phyloP scores from a whole-genome alignment of 768 basidiomycete genomes.

The Agrocybe chaxingu region DNA sequence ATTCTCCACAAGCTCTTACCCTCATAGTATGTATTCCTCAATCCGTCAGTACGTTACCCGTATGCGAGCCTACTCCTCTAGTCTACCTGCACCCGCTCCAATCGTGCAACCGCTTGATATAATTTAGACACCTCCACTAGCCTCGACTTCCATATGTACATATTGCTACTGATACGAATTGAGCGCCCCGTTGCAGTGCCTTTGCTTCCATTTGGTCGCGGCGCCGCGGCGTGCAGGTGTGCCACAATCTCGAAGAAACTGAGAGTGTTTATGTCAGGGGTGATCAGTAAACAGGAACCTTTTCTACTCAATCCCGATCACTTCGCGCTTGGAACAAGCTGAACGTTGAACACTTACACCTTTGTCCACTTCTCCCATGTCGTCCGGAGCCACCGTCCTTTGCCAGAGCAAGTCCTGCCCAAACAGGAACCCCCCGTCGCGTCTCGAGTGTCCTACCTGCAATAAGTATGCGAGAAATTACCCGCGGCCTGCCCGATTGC shows the following conservation, averaged over 20 bases:
- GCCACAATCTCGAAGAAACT: neutral
- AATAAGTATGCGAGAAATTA: slow-evolving; percentile 60
- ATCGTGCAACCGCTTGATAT: too few relatives aligned
- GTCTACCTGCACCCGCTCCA: neutral
- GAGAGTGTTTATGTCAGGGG: slow-evolving; percentile 10
- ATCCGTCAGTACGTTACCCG: neutral
- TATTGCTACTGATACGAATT: neutral
- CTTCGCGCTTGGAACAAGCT: neutral
- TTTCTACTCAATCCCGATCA: slow-evolving; percentile 2
- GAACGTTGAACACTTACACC: neutral
- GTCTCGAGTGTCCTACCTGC: slow-evolving; percentile 91
- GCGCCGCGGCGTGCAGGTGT: too few relatives aligned
- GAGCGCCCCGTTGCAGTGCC: neutral
- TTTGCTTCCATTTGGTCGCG: too few relatives aligned
- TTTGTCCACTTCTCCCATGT: slow-evolving; percentile 11
- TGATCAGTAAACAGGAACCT: slow-evolving; percentile 12
- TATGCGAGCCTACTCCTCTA: neutral
- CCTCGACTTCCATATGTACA: neutral
- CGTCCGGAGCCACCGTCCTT: slow-evolving; percentile 25
- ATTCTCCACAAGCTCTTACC: slow-evolving; percentile 3
- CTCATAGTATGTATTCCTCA: slow-evolving; percentile 14
- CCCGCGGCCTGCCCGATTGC: neutral
- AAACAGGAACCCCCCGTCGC: slow-evolving; percentile 81
- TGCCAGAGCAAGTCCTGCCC: slow-evolving; percentile 74
- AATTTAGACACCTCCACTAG: too few relatives aligned